Conservation (phyloP, 306 rosid genomes). For the Medicago ruthenica region DNA sequence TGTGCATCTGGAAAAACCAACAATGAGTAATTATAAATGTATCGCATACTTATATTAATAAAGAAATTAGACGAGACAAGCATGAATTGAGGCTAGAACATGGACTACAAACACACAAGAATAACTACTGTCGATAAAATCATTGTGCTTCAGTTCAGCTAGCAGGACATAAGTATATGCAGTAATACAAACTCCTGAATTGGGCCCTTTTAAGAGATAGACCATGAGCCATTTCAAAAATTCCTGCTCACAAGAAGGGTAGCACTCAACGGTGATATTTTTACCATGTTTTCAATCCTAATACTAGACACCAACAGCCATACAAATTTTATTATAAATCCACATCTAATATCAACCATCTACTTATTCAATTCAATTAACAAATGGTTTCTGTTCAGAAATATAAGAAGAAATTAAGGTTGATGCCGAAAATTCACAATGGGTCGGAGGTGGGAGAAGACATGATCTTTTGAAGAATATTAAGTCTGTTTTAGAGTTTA, state of each 20-base stretch:
- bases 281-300: not conserved
- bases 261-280: slow-evolving; percentile 1
- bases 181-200: slow-evolving; percentile 1
- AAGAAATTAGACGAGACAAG: not conserved
- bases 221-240: slow-evolving; percentile 1
- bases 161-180: not conserved
- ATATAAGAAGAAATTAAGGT: too few relatives aligned
- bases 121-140: slow-evolving; percentile 28
- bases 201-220: slow-evolving; percentile 13
- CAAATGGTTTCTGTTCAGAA: slow-evolving; percentile 12
- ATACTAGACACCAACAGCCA: not conserved
- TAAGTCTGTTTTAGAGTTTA: too few relatives aligned
- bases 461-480: too few relatives aligned
- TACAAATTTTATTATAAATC: slow-evolving; percentile 11
- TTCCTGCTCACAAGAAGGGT: not conserved
- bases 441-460: too few relatives aligned
- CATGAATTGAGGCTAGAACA: slow-evolving; percentile 18
- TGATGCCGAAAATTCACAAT: too few relatives aligned
- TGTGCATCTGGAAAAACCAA: slow-evolving; percentile 74
- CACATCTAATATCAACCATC: slow-evolving; percentile 20
- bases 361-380: slow-evolving; percentile 13
- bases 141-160: slow-evolving; percentile 26
- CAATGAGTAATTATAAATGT: slow-evolving; percentile 23
- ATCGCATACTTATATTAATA: slow-evolving; percentile 15
- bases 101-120: slow-evolving; percentile 26